Base-by-base conservation (phyloP, 331 rosid species). In the Quercus phellos region DNA sequence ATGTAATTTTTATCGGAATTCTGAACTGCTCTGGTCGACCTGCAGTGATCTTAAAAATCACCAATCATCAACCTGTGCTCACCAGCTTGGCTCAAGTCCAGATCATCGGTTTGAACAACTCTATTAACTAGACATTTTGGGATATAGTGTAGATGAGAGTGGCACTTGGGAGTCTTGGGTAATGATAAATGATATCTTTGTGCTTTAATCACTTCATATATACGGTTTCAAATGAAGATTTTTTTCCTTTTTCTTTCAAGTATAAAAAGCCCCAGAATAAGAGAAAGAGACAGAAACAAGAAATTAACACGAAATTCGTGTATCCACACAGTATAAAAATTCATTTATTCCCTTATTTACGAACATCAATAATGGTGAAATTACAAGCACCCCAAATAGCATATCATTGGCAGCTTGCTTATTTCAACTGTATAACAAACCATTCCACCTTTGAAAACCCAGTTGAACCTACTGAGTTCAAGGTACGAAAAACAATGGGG, bases 391-490 rank as follows among this genome's bases (percentile, higher is more conserved):
- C 74, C 74, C 68, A 67, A 83, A 24, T 70, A 55, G 60, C 75
- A 46, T 73, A 77, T 75, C 26, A 73, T 43, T 74, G 55, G 53
- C 61, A 55, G 26, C 87, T 84, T 83, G 78, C 53, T 46, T 46
- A 46, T 46, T 81, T 86, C 63, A 50, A 0, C 35, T 64, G 19
- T 63, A 77, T 79, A 78, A 35, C 74, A 83, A 81, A 51, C 77
- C 87, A n/a, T 51, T 77, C 85, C 81, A 72, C 66, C 78, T 72
- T 79, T 75, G 74, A 76, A 82, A 77, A 72, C 77, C 80, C 79
- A 68, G 80, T 82, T 77, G 79, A 75, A 78, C 38, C 71, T 4
- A 83, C 85, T 16, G 80, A 79, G 78, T 83, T 79, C 81, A 76
- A 74, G 82, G 85, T 14, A 66, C 18, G 70, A 64, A 68, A 78